Percentiles rank a stretch among this genome's conserved stretches.
These are phyloP conservation scores for Eucalyptus regnans DNA, from an alignment of 345 rosid genomes.

Conservation along the genomic window DNA sequence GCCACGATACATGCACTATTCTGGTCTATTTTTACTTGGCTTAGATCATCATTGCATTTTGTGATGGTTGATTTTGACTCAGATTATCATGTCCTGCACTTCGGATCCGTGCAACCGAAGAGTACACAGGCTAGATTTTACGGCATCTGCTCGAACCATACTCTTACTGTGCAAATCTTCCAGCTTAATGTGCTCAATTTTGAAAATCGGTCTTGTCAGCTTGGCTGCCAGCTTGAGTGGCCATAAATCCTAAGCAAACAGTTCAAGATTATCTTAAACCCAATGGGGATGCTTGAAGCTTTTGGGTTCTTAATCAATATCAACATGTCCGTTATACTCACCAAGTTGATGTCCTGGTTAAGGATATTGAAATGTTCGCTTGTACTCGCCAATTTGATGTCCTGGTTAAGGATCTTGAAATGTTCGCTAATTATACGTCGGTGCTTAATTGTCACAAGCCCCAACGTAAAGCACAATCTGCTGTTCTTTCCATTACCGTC, in stretches of 20 bases:
- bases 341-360: too few species aligned
- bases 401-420: neutral
- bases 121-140: neutral
- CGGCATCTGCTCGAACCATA: neutral
- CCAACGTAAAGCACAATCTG: neutral
- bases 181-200: neutral
- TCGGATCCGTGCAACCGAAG: neutral
- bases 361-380: too few species aligned
- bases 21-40: neutral
- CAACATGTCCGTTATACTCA: neutral
- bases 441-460: neutral
- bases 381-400: neutral
- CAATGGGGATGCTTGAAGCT: neutral
- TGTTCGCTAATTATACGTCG: neutral
- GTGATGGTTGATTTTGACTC: neutral
- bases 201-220: neutral
- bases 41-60: neutral
- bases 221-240: neutral
- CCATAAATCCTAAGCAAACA: neutral
- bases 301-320: neutral
- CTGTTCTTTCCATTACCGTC: neutral
- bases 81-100: neutral
- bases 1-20: neutral
- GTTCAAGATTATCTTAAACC: neutral
- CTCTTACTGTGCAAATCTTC: neutral